These are phyloP conservation scores for Naganishia sp. DNA, from an alignment of 1,284 basidiomycete species.

Conservation along the genomic window DNA sequence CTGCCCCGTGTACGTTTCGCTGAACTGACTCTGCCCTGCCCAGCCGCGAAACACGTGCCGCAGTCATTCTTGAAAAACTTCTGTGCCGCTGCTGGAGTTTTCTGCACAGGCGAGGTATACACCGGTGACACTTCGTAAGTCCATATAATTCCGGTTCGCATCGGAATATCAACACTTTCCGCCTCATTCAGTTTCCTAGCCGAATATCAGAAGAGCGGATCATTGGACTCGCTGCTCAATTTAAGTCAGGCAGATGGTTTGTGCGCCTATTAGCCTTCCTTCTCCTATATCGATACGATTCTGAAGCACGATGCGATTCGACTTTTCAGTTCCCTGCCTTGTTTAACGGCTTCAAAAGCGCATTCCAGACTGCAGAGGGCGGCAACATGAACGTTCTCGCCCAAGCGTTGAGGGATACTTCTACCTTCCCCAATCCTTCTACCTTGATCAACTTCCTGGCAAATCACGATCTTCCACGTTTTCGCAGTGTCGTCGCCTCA, in stretches of 20 bases:
- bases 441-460: conserved; percentile 77
- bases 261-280: neutral
- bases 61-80: conserved; percentile 57
- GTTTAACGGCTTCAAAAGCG: conserved; percentile 60
- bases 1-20: neutral
- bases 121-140: conserved; percentile 60
- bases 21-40: conserved; percentile 1
- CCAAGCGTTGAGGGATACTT: conserved; percentile 61
- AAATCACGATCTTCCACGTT: conserved; percentile 77
- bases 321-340: conserved; percentile 16
- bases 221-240: conserved; percentile 52
- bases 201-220: conserved; percentile 45
- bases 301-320: neutral
- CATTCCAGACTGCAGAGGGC: conserved; percentile 65
- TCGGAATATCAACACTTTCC: neutral
- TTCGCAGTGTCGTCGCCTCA: conserved; percentile 61
- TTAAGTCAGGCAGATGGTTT: conserved; percentile 1
- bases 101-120: conserved; percentile 80
- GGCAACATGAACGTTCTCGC: conserved; percentile 65
- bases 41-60: conserved; percentile 63
- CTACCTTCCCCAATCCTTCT: conserved; percentile 58
- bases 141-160: too few species aligned
- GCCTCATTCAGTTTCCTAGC: conserved; percentile 37
- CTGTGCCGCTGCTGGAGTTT: conserved; percentile 69
- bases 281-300: neutral